A percentile compares a stretch with the other conserved stretches of the same genome.
These are phyloP conservation scores for Carnegiea gigantea DNA, from an alignment of 179 eudicot species.

Conservation along the genomic window DNA sequence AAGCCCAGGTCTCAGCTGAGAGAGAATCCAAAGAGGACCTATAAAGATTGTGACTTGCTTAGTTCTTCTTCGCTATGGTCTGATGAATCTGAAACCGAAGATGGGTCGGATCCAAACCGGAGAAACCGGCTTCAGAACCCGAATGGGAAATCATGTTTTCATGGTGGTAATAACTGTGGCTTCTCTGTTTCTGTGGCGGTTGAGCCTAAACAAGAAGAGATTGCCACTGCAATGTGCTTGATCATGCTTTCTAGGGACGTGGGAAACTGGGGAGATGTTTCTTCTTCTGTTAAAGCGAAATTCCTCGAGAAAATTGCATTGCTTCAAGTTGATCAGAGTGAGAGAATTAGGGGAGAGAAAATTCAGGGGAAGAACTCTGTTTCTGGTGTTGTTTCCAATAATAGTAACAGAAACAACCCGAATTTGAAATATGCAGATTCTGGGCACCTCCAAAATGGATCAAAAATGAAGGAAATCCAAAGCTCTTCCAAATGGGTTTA, in stretches of 20 bases:
- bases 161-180: conserved; percentile 28
- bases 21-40: conserved; percentile 53
- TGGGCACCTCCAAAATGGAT: conserved; percentile 24
- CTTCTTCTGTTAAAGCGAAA: conserved; percentile 9
- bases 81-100: conserved; percentile 22
- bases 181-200: conserved; percentile 62
- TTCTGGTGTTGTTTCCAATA: conserved; percentile 7
- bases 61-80: conserved; percentile 26
- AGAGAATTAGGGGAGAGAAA: conserved; percentile 25
- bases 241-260: conserved; percentile 77
- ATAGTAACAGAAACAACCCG: neutral
- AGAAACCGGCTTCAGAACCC: neutral
- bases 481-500: conserved; percentile 43
- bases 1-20: conserved; percentile 42
- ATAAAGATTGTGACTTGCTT: conserved; percentile 40
- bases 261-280: conserved; percentile 38
- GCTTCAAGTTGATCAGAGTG: conserved; percentile 20
- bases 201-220: conserved; percentile 55
- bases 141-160: conserved; percentile 44
- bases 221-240: conserved; percentile 73
- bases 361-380: conserved; percentile 27
- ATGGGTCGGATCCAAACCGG: neutral
- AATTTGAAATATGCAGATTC: conserved; percentile 15
- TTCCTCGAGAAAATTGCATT: too few species aligned
- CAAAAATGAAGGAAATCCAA: conserved; percentile 39